Evolutionary conservation across 371 early-diverging fungal genomes (phyloP).

Genomic region (Mortierella sp.): DNA sequence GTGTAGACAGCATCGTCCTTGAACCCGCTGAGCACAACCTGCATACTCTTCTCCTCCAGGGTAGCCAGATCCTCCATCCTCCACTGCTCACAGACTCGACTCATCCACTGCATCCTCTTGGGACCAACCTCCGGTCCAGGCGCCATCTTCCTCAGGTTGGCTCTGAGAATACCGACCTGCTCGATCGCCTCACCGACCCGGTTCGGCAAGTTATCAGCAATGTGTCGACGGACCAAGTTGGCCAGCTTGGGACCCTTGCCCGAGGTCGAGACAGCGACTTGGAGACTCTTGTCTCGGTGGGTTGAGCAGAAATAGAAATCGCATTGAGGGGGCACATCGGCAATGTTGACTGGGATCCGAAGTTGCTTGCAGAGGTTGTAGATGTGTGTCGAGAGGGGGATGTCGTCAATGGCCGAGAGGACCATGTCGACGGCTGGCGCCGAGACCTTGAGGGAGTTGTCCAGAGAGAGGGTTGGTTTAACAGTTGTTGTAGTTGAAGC

Average conservation of each 20-base stretch:
- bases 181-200: conserved; percentile 79
- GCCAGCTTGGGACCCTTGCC: conserved; percentile 92
- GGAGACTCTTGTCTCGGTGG: conserved; percentile 85
- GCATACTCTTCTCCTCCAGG: conserved; percentile 67
- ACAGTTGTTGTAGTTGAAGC: background rate
- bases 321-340: conserved; percentile 91
- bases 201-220: conserved; percentile 75
- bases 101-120: conserved; percentile 88
- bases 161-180: conserved; percentile 77
- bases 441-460: background rate
- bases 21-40: conserved; percentile 73
- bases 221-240: conserved; percentile 78
- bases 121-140: conserved; percentile 72
- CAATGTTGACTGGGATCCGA: conserved; percentile 92
- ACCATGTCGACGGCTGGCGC: conserved; percentile 76
- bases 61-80: conserved; percentile 65
- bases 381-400: conserved; percentile 77
- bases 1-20: conserved; percentile 63
- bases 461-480: background rate
- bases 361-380: conserved; percentile 73
- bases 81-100: conserved; percentile 63
- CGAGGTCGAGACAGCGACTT: conserved; percentile 92
- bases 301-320: conserved; percentile 95
- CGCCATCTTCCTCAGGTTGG: conserved; percentile 76
- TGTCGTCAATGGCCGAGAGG: conserved; percentile 85